Base-by-base conservation (phyloP, 2,329 filamentous ascomycete genomes). In the Colletotrichum phormii region DNA sequence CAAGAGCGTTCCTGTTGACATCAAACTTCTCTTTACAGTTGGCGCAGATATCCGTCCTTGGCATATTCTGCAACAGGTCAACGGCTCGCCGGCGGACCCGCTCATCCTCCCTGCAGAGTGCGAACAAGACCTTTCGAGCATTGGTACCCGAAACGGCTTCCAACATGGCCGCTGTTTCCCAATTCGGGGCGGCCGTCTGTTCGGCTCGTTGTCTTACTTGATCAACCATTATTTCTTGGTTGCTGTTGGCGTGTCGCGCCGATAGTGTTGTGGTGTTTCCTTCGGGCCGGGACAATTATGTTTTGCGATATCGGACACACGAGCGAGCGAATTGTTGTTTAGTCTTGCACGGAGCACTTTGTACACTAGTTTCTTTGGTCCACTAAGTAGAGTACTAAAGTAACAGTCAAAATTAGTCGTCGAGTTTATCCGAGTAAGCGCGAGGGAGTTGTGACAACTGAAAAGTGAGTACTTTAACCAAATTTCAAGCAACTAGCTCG, bases 101-200 rank as follows among this genome's bases (percentile, higher is more conserved):
- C 18, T 13, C 29, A n/a, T 69, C 60, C 3, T 49, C 61, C 29
- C 22, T n/a, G 37, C 61, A 65, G 3, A 58, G 29, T 9, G 35
- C 53, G 7, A 58, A 22, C 22, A 69, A 13, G n/a, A 58, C 60
- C 18, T 24, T 69, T 29, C 60, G 61, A 8, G 61, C 61, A 31
- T 46, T 54, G 60, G 42, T 49, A 18, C 42, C 42, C 42, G 42
- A n/a, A 49, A 49, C 18, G 42, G 35, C 51, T n/a, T 69, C 51
- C 33, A 61, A 51, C 51, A 69, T 57, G 60, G 29, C n/a, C 5
- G 57, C 26, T 12, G 64, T 35, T 31, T 69, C 67, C 51, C 13
- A 26, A 5, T 37, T 33, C 26, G 12, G 11, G 13, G 26, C 37
- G 8, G 60, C 15, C 6, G 7, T 31, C 31, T 35, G n/a, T 51